phyloP scores from a whole-genome alignment of 257 asterid genomes.

The Ilex asprella region DNA sequence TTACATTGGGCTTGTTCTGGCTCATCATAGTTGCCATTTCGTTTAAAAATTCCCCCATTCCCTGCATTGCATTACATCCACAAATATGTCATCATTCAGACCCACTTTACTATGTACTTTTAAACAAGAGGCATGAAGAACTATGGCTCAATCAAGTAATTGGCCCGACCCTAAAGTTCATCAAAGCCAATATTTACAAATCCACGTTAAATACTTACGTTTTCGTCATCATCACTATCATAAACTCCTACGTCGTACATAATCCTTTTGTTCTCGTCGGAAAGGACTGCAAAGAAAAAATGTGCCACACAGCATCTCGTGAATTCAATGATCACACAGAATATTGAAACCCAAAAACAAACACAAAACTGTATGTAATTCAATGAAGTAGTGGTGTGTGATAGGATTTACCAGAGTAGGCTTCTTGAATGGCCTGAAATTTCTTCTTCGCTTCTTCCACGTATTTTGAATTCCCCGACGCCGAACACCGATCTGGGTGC shows the following conservation, averaged over 20 bases:
- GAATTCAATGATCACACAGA: constrained; percentile 7
- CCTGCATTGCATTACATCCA: constrained; percentile 38
- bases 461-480: constrained; percentile 40
- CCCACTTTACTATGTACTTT: no score
- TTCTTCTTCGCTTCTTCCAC: constrained; percentile 77
- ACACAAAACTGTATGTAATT: not conserved
- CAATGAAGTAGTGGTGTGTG: no score
- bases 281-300: constrained; percentile 45
- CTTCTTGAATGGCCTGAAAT: constrained; percentile 82
- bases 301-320: constrained; percentile 15
- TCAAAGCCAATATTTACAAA: no score
- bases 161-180: no score
- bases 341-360: constrained; percentile 1
- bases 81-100: no score
- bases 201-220: constrained; percentile 24
- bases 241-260: constrained; percentile 85
- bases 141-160: no score
- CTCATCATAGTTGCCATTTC: constrained; percentile 86
- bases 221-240: constrained; percentile 61
- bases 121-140: no score
- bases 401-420: constrained; percentile 59
- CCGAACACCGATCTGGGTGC: constrained; percentile 86
- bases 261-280: constrained; percentile 69
- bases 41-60: constrained; percentile 81
- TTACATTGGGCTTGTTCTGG: constrained; percentile 50